A percentile compares a stretch with the other conserved stretches of the same genome.
Evolutionary conservation across 2,329 filamentous ascomycete species (phyloP).

Genomic region (Xylariaceae sp.): DNA sequence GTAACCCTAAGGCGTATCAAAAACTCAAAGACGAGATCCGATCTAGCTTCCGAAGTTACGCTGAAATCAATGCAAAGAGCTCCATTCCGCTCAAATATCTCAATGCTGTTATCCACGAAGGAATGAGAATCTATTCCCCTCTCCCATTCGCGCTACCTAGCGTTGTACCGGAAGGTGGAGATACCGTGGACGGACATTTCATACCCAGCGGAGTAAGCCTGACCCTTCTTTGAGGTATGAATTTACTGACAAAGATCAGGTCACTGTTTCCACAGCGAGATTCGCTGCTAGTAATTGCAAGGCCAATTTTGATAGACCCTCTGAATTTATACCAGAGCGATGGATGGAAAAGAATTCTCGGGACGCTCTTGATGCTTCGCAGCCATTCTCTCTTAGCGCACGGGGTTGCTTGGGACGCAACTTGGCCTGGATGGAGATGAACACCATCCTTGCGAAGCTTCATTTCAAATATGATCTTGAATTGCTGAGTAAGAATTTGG

Average conservation of each 20-base stretch:
- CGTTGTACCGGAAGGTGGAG: conserved; percentile 13
- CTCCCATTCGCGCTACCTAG: conserved; percentile 15
- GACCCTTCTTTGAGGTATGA: not conserved
- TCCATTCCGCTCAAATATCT: conserved; percentile 12
- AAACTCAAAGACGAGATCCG: conserved; percentile 17
- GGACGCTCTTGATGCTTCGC: conserved; percentile 19
- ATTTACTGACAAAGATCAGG: conserved; percentile 7
- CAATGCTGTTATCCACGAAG: conserved; percentile 14
- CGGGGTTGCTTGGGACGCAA: not conserved
- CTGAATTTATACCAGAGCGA: conserved; percentile 15
- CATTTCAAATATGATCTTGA: not conserved
- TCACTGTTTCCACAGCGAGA: conserved; percentile 16
- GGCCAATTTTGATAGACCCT: conserved; percentile 11
- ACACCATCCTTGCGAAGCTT: conserved; percentile 9
- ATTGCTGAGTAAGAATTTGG: not conserved
- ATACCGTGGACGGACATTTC: conserved; percentile 16
- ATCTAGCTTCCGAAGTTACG: conserved; percentile 9
- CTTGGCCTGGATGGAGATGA: conserved; percentile 16
- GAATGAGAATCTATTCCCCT: conserved; percentile 18
- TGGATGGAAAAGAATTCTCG: conserved; percentile 14
- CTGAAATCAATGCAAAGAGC: conserved; percentile 12
- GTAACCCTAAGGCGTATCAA: conserved; percentile 7
- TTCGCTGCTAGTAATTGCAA: conserved; percentile 17
- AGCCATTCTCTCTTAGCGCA: conserved; percentile 13
- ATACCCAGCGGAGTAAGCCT: conserved; percentile 18